Base-by-base conservation (phyloP, 176 grass and related monocot genomes). In the Zoysia japonica region DNA sequence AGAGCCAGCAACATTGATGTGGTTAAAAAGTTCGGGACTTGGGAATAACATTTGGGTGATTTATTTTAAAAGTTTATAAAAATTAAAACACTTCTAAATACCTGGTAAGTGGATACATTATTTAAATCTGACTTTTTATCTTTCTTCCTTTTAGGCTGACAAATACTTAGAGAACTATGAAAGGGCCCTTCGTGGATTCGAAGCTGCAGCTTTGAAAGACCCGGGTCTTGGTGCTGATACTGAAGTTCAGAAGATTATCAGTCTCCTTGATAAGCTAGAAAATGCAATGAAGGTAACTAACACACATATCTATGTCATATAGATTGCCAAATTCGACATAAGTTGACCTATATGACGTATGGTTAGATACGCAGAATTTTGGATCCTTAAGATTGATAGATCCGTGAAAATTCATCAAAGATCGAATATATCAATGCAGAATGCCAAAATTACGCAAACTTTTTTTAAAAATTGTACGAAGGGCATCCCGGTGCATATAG, bases 81-180 rank as follows among this genome's bases (percentile, higher is more conserved):
- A 63, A 10, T 3, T 63, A 11, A 13, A 38, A 12, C 11, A 51
- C 65, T 65, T 77, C 14, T 64, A 49, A 62, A 39, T 39, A 39
- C 47, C 10, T 5, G 52, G 43, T 17, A 47, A 83, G 16, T 65
- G 39, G 20, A n/a, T 78, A 60, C n/a, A 62, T 63, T 55, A 73
- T 78, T 52, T 74, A 45, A 5, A 37, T 88, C 57, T 73, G 47
- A 61, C 67, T 73, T 69, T 57, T 78, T 87, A 48, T 60, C 8
- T 62, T 57, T 39, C 35, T 75, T 82, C 71, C 49, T 47, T 80
- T 71, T n/a, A 97, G 94, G 94, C 91, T 11, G 72, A 97, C 75
- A 97, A 87, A 84, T 97, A 97, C 72, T 70, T 97, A 53, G 94
- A 97, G 89, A 97, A 97, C 67, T 97, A 94, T 48, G 94, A 94